phyloP scores from a whole-genome alignment of 2,329 filamentous ascomycete genomes.

The Trichoderma sp. region DNA sequence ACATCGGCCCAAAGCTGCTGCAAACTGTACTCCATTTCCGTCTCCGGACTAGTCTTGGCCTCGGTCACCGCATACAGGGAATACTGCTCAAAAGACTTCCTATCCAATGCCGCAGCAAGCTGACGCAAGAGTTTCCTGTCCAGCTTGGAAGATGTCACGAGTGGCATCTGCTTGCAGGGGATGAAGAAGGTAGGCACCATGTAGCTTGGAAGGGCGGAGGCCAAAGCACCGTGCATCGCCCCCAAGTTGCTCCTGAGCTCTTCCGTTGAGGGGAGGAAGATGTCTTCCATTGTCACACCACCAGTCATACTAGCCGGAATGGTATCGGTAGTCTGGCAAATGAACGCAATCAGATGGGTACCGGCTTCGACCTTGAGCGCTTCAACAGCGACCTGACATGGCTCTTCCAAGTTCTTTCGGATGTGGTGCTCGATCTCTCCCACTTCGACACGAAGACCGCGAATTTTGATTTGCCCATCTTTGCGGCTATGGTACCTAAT shows the following conservation, averaged over 20 bases:
- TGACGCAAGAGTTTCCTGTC: slow-evolving; percentile 15
- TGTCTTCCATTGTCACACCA: not conserved
- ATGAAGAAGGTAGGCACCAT: slow-evolving; percentile 21
- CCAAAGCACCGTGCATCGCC: not conserved
- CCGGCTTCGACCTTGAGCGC: not conserved
- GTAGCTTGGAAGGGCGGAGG: slow-evolving; percentile 3
- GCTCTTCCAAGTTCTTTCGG: not conserved
- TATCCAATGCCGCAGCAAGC: not conserved
- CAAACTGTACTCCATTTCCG: slow-evolving; percentile 13
- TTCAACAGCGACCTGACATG: slow-evolving; percentile 14
- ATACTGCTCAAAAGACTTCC: not conserved
- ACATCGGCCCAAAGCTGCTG: slow-evolving; percentile 17
- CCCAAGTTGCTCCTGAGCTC: not conserved
- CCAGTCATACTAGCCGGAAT: not conserved
- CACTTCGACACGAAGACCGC: slow-evolving; percentile 22
- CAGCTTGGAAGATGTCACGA: slow-evolving; percentile 11
- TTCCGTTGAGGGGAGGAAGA: not conserved
- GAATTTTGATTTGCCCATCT: slow-evolving; percentile 24
- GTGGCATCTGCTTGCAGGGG: slow-evolving; percentile 22
- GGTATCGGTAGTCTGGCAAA: slow-evolving; percentile 11
- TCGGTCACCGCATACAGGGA: not conserved
- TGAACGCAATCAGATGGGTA: slow-evolving; percentile 6
- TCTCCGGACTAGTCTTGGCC: not conserved
- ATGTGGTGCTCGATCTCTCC: slow-evolving; percentile 26
- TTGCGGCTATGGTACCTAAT: slow-evolving; percentile 15